Evolutionary conservation across 495 filamentous ascomycete species (phyloP).

Genomic region (Lichina pygmaea): DNA sequence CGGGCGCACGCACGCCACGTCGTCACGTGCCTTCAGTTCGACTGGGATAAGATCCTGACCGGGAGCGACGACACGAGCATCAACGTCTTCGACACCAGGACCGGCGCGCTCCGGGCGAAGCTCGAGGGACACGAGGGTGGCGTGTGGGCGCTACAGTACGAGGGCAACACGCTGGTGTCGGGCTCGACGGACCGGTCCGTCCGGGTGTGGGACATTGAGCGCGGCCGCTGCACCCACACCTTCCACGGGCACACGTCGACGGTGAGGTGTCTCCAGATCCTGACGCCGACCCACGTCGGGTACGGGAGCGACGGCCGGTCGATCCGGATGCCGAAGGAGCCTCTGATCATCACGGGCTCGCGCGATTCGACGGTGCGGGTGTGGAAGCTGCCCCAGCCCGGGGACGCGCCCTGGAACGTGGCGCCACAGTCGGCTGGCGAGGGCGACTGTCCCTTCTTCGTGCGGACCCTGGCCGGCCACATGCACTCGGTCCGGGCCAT

Average conservation of each 20-base stretch:
- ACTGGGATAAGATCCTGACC: slow-evolving; percentile 91
- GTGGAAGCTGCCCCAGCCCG: slow-evolving; percentile 78
- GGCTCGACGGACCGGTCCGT: slow-evolving; percentile 92
- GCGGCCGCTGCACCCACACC: slow-evolving; percentile 69
- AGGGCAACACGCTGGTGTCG: slow-evolving; percentile 83
- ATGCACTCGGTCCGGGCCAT: slow-evolving; percentile 93
- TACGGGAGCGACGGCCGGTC: slow-evolving; percentile 41
- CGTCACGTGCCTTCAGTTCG: slow-evolving; percentile 92
- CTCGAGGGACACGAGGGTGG: slow-evolving; percentile 89
- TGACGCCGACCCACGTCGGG: slow-evolving; percentile 62
- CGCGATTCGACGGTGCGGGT: slow-evolving; percentile 83
- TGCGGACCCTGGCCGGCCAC: slow-evolving; percentile 68
- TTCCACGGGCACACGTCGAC: slow-evolving; percentile 97
- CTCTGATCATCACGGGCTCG: slow-evolving; percentile 91
- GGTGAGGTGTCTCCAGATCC: slow-evolving; percentile 82
- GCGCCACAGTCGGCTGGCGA: slow-evolving; percentile 37
- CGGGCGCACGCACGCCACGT: slow-evolving; percentile 87
- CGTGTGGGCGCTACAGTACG: slow-evolving; percentile 93
- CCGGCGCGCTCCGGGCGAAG: slow-evolving; percentile 53
- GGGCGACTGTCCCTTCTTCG: slow-evolving; percentile 74
- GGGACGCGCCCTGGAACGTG: slow-evolving; percentile 18
- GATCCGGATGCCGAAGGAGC: slow-evolving; percentile 72
- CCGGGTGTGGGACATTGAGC: slow-evolving; percentile 90
- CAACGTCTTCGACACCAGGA: slow-evolving; percentile 95
- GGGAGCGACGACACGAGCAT: slow-evolving; percentile 96